Evolutionary conservation across 169 alveolate species (phyloP).

Genomic region (Cryptosporidium sp.): DNA sequence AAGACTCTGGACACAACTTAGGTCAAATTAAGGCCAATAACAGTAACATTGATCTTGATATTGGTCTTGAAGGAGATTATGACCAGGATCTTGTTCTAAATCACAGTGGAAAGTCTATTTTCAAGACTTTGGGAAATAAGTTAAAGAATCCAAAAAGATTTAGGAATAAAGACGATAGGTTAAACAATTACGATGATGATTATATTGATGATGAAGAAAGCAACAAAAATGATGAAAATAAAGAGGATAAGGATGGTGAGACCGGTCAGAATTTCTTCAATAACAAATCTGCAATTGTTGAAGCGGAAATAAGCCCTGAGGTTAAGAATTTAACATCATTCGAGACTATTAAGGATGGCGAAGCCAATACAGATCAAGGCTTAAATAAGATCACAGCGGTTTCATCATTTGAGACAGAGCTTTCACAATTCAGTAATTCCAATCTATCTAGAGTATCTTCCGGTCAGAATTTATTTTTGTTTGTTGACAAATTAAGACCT

Average conservation of each 20-base stretch:
- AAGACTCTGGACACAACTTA: neutral
- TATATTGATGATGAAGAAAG: neutral
- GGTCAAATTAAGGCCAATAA: neutral
- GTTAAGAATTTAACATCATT: neutral
- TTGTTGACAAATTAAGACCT: slow-evolving; percentile 7
- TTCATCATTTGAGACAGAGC: slow-evolving; percentile 43
- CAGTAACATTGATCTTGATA: neutral
- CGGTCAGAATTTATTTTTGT: slow-evolving; percentile 11
- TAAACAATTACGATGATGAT: neutral
- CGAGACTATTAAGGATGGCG: neutral
- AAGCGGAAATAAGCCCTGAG: neutral
- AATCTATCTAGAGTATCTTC: slow-evolving; percentile 32
- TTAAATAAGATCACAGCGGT: neutral
- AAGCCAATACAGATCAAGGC: neutral
- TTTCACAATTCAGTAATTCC: slow-evolving; percentile 46
- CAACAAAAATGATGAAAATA: neutral
- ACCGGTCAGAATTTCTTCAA: neutral
- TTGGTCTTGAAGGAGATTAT: neutral
- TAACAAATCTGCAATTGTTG: neutral
- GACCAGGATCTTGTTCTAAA: neutral
- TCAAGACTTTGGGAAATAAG: slow-evolving; percentile 15
- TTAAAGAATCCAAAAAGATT: neutral
- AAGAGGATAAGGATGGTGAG: neutral
- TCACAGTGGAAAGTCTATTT: slow-evolving; percentile 7
- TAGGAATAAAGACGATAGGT: neutral